phyloP scores from a whole-genome alignment of 306 rosid species.

The Begonia loranthoides region DNA sequence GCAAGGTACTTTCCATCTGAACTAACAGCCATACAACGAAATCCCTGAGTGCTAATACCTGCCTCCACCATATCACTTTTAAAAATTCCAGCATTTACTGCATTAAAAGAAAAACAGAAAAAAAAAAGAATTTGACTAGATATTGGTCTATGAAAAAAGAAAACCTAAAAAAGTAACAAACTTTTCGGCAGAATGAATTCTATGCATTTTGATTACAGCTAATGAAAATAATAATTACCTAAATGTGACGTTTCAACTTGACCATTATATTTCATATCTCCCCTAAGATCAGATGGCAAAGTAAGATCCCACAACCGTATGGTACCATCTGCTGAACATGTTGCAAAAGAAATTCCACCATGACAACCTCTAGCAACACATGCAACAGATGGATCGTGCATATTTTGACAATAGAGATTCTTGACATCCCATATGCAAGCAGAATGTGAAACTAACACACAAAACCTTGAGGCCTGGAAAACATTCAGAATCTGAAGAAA shows the following conservation, averaged over 20 bases:
- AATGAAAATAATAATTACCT: slow-evolving; percentile 23
- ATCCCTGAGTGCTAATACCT: slow-evolving; percentile 34
- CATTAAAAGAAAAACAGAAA: slow-evolving; percentile 18
- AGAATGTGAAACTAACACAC: slow-evolving; percentile 65
- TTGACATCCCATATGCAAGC: slow-evolving; percentile 80
- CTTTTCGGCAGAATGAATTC: too few relatives aligned
- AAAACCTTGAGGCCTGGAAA: slow-evolving; percentile 51
- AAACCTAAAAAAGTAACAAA: background rate
- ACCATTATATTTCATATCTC: slow-evolving; percentile 24
- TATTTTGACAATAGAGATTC: slow-evolving; percentile 64
- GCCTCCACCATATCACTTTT: slow-evolving; percentile 50
- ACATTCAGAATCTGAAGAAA: slow-evolving; percentile 1
- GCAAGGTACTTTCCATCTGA: slow-evolving; percentile 70
- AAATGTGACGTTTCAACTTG: slow-evolving; percentile 27
- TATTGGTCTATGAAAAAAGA: slow-evolving; percentile 1
- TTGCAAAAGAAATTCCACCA: slow-evolving; percentile 71
- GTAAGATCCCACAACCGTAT: slow-evolving; percentile 78
- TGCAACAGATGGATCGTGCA: slow-evolving; percentile 60
- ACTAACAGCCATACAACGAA: slow-evolving; percentile 65
- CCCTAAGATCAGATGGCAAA: slow-evolving; percentile 31
- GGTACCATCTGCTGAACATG: slow-evolving; percentile 71
- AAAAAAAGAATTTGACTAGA: slow-evolving; percentile 8
- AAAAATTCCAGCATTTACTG: slow-evolving; percentile 52
- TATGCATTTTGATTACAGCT: background rate
- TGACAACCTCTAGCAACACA: slow-evolving; percentile 76